Evolutionary conservation across 2,329 filamentous ascomycete genomes (phyloP).

Genomic region (Elsinoe australis): DNA sequence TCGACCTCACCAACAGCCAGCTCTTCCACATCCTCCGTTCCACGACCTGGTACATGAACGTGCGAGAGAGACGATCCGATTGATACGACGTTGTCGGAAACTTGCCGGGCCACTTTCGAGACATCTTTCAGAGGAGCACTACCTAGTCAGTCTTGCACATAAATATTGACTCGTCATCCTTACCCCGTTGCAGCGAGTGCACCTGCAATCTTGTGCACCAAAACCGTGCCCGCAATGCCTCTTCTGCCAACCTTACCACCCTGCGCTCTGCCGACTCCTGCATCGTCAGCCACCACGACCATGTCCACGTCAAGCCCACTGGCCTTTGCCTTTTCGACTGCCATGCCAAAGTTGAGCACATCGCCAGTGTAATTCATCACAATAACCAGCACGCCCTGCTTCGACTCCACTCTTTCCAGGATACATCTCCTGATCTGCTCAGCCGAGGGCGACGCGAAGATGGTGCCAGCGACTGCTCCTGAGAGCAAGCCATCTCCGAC

Average conservation of each 20-base stretch:
- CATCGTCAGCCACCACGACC: conserved; percentile 87
- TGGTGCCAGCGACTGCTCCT: conserved; percentile 76
- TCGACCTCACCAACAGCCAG: conserved; percentile 55
- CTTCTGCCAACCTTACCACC: conserved; percentile 87
- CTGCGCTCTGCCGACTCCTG: conserved; percentile 71
- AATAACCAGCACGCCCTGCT: conserved; percentile 73
- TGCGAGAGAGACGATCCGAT: conserved; percentile 81
- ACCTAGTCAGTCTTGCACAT: neutral
- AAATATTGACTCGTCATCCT: conserved; percentile 22
- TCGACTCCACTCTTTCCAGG: conserved; percentile 60
- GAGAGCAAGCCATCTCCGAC: conserved; percentile 74
- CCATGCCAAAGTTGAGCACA: conserved; percentile 46
- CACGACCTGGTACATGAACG: conserved; percentile 84
- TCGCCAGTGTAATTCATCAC: conserved; percentile 68
- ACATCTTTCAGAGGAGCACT: conserved; percentile 58
- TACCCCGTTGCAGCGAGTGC: conserved; percentile 68
- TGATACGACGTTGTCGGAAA: conserved; percentile 69
- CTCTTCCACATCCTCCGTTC: conserved; percentile 47
- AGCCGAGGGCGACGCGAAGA: conserved; percentile 73
- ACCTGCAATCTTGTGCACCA: conserved; percentile 85
- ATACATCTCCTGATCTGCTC: conserved; percentile 76
- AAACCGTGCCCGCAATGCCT: conserved; percentile 83
- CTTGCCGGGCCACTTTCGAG: conserved; percentile 60
- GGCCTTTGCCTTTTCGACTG: conserved; percentile 82
- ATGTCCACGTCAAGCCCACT: conserved; percentile 72